Evolutionary conservation across 2,329 filamentous ascomycete genomes (phyloP).

Genomic region (Arachnomyces sp.): DNA sequence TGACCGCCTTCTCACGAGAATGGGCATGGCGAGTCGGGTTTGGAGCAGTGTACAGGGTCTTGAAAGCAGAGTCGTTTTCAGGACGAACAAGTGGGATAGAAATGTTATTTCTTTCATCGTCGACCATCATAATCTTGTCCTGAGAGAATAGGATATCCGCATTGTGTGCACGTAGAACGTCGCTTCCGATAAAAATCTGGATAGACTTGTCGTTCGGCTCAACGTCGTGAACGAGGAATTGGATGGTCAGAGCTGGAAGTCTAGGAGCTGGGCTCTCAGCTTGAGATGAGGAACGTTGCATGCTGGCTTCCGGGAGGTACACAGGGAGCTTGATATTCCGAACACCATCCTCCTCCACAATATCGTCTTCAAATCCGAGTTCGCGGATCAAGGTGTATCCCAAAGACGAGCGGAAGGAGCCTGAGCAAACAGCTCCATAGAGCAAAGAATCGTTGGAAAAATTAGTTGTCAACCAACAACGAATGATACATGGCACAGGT

Average conservation of each 20-base stretch:
- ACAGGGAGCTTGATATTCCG: constrained; percentile 68
- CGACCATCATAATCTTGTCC: constrained; percentile 78
- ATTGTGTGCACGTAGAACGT: constrained; percentile 74
- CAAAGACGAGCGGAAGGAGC: constrained; percentile 79
- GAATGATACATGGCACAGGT: constrained; percentile 84
- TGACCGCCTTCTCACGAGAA: constrained; percentile 5
- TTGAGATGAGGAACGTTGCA: constrained; percentile 62
- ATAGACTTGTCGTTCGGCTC: constrained; percentile 49
- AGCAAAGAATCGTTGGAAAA: constrained; percentile 84
- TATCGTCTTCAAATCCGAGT: constrained; percentile 59
- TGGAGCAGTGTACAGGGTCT: constrained; percentile 58
- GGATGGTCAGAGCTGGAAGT: constrained; percentile 70
- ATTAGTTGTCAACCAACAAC: constrained; percentile 86
- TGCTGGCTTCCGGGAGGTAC: constrained; percentile 83
- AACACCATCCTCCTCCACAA: constrained; percentile 58
- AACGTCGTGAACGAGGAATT: constrained; percentile 62
- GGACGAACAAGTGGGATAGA: constrained; percentile 88
- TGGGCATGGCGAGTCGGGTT: constrained; percentile 10
- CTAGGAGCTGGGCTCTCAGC: constrained; percentile 66
- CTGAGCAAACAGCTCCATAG: constrained; percentile 87
- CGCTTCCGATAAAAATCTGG: constrained; percentile 82
- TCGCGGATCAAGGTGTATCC: constrained; percentile 66
- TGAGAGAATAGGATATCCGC: constrained; percentile 89
- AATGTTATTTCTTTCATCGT: constrained; percentile 76
- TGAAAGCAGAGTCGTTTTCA: constrained; percentile 76